Evolutionary conservation across 371 early-diverging fungal species (phyloP), one percentile per base, ranked within the genome.

Genomic region (Basidiobolus meristosporus): DNA sequence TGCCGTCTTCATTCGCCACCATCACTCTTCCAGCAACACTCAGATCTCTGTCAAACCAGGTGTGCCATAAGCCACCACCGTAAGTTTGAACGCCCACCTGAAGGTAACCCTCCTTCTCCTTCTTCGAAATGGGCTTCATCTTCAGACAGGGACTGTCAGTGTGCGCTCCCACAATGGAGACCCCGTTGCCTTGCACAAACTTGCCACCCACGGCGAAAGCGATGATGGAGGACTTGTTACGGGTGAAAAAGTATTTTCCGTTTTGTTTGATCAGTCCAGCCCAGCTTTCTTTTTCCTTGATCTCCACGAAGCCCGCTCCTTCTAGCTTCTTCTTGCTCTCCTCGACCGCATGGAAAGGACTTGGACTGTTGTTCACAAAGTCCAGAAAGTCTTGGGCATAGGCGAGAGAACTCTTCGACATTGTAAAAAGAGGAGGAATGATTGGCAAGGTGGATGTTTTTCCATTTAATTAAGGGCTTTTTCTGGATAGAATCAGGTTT

Each of bases 41-140:
- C 39, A 98, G 63, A 58, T 96, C 95, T 41, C 96, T 77, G 60
- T 98, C 98, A 59, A 96, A 98, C 95, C 96, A 98, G 15, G 96
- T 90, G 54, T 93, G 84, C 85, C 90, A 92, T 14, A 90, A 61
- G 31, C 90, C 95, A 34, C 95, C 96, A 45, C 96, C 96, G 50
- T 95, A 92, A 29, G 70, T 47, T 57, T 86, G 77, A 42, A 87
- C 80, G 51, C 93, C 89, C 26, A 90, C 83, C 59, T 92, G 86
- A 29, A 84, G 58, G 56, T 88, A 93, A 2, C 85, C 89, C 10
- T 49, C 51, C 32, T 73, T 73, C 20, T 74, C 70, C 59, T 83
- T 90, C 54, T 82, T 82, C 15, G 90, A 90, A 22, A 85, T 63
- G 6, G 98, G 98, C 57, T 95, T 96, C 40, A 93, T 64, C 73